Evolutionary conservation across 257 asterid genomes (phyloP).

Genomic region (Knoxia roxburghii): DNA sequence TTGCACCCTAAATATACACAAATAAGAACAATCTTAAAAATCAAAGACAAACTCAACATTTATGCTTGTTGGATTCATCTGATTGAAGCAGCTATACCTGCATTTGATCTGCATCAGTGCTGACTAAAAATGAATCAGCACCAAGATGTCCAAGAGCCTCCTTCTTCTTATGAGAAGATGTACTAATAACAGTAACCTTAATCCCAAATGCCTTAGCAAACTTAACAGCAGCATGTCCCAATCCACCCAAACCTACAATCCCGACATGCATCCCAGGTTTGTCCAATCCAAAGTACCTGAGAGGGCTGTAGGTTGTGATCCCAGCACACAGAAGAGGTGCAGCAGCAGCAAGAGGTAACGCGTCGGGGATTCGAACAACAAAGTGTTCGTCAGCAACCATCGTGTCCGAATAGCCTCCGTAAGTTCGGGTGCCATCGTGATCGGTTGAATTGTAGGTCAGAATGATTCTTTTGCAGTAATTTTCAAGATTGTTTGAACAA

Average conservation of each 20-base stretch:
- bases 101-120: conserved; percentile 40
- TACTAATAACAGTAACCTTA: conserved; percentile 46
- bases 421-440: conserved; percentile 29
- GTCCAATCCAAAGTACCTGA: conserved; percentile 46
- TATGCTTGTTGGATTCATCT: too few species aligned
- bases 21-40: neutral
- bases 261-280: conserved; percentile 45
- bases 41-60: neutral
- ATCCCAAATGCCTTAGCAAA: conserved; percentile 59
- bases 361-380: conserved; percentile 46
- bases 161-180: conserved; percentile 38
- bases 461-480: conserved; percentile 35
- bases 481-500: conserved; percentile 40
- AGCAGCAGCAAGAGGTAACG: conserved; percentile 45
- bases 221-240: conserved; percentile 56
- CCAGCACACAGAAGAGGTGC: conserved; percentile 67
- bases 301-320: conserved; percentile 50
- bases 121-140: conserved; percentile 44
- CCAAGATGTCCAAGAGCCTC: conserved; percentile 42
- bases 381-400: conserved; percentile 41
- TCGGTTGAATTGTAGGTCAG: conserved; percentile 29
- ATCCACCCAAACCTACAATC: conserved; percentile 56
- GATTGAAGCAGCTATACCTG: conserved; percentile 29
- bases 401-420: conserved; percentile 45
- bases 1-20: conserved; percentile 11